phyloP scores from a whole-genome alignment of 345 rosid genomes.

The Pugionium dolabratum region DNA sequence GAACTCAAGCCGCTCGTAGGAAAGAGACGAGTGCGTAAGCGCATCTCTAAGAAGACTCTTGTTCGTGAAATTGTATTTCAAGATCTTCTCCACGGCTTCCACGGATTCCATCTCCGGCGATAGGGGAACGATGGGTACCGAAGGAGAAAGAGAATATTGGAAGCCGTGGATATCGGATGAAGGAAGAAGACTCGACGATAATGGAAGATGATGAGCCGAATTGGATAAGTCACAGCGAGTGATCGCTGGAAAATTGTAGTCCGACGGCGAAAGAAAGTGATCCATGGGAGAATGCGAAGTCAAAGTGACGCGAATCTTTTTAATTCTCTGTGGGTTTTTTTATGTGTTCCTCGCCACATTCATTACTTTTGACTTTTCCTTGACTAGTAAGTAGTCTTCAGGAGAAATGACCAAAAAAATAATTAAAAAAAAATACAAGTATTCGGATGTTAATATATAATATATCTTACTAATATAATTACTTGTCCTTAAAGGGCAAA shows the following conservation, averaged over 20 bases:
- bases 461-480: too few species aligned
- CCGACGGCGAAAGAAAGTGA: slow-evolving; percentile 25
- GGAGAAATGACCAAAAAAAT: not conserved
- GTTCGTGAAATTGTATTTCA: slow-evolving; percentile 51
- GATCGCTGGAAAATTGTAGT: slow-evolving; percentile 25
- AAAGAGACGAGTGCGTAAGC: slow-evolving; percentile 65
- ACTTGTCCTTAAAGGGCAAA: not conserved
- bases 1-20: slow-evolving; percentile 77
- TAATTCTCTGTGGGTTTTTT: not conserved
- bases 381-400: slow-evolving; percentile 5
- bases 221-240: not conserved
- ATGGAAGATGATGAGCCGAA: not conserved
- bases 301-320: slow-evolving; percentile 12
- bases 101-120: slow-evolving; percentile 47
- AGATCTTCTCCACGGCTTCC: slow-evolving; percentile 54
- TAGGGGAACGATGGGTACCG: not conserved
- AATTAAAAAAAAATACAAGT: not conserved
- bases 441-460: too few species aligned
- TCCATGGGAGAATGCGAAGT: slow-evolving; percentile 21
- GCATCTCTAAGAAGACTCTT: slow-evolving; percentile 60
- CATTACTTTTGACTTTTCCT: slow-evolving; percentile 16
- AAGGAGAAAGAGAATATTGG: not conserved
- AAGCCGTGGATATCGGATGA: not conserved
- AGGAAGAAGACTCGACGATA: not conserved
- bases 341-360: slow-evolving; percentile 7